A percentile compares a stretch with the other conserved stretches of the same genome.
phyloP scores from a whole-genome alignment of 305 asterid genomes.

The Solanum chacoense region DNA sequence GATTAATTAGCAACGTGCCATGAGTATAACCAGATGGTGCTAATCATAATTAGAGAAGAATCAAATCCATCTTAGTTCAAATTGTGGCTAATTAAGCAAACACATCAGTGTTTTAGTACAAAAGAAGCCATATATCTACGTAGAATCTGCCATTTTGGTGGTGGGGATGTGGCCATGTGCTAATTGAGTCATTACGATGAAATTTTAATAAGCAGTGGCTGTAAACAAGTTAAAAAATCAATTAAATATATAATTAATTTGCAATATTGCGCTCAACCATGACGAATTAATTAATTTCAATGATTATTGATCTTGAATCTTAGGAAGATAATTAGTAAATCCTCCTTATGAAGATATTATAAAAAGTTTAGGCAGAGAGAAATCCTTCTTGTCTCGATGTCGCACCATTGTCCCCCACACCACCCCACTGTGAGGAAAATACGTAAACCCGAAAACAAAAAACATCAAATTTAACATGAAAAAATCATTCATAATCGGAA shows the following conservation, averaged over 20 bases:
- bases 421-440: neutral
- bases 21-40: constrained; percentile 1
- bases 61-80: neutral
- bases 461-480: too few species aligned
- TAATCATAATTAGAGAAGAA: neutral
- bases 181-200: neutral
- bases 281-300: neutral
- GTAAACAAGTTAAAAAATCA: neutral
- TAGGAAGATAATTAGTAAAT: neutral
- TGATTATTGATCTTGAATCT: neutral
- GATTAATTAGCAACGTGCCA: constrained; percentile 7
- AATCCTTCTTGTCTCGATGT: neutral
- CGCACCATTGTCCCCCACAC: neutral
- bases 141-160: constrained; percentile 2
- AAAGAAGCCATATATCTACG: neutral
- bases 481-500: rapidly evolving
- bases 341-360: neutral
- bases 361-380: neutral
- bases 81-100: constrained; percentile 3
- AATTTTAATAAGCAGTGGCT: neutral
- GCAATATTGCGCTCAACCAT: neutral
- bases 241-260: neutral
- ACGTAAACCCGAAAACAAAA: neutral
- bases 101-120: neutral
- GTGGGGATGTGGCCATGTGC: constrained; percentile 9